These are phyloP conservation scores for Alternaria consortialis DNA, from an alignment of 2,329 filamentous ascomycete species.

Conservation along the genomic window DNA sequence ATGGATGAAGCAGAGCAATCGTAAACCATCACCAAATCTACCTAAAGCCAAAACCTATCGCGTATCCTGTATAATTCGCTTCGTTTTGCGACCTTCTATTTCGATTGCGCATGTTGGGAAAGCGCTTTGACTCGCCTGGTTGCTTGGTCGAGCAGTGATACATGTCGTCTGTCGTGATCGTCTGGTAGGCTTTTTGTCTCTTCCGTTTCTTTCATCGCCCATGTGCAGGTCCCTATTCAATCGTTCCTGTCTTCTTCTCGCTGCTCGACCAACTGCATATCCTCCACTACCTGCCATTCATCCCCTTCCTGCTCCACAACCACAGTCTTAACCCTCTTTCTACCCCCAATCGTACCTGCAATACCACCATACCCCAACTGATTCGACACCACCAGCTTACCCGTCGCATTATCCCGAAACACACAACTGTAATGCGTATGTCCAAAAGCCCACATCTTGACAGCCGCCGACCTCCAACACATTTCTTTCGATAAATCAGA, in stretches of 20 bases:
- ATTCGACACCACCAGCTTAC: neutral
- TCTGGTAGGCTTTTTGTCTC: neutral
- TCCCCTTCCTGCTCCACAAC: neutral
- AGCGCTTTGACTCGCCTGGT: neutral
- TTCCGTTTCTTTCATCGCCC: neutral
- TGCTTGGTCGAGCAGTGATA: neutral
- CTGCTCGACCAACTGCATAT: neutral
- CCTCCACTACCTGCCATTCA: neutral
- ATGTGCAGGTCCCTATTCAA: neutral
- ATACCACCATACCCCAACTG: neutral
- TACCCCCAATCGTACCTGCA: neutral
- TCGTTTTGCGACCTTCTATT: neutral
- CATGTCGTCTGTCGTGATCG: neutral
- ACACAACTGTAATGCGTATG: neutral
- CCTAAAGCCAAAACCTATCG: neutral
- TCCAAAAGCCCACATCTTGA: neutral
- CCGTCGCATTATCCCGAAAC: neutral
- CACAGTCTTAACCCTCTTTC: neutral
- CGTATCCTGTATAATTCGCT: neutral
- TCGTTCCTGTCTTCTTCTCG: neutral
- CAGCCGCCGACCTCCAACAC: neutral
- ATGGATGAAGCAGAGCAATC: conserved; percentile 66
- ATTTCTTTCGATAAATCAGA: neutral
- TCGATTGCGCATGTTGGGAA: neutral
- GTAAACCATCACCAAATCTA: neutral